A percentile compares a stretch with the other conserved stretches of the same genome.
Evolutionary conservation across 768 basidiomycete species (phyloP).

Genomic region (Podaxis sp.): DNA sequence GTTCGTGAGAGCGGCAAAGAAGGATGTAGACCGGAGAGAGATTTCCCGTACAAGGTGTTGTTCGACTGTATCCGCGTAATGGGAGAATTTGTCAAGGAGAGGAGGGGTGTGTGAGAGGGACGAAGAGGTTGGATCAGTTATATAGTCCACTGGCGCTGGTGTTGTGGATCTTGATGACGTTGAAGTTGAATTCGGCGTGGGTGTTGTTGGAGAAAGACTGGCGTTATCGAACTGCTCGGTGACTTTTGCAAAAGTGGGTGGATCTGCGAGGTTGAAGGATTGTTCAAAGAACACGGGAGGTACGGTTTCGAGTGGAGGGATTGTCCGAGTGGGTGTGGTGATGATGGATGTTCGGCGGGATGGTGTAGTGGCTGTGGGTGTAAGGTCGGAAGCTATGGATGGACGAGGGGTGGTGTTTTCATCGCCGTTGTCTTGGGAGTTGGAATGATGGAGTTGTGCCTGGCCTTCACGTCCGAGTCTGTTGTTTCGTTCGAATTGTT

Average conservation of each 20-base stretch:
- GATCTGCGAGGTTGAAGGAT: conserved; percentile 79
- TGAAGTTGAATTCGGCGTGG: conserved; percentile 21
- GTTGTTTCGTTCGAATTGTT: conserved; percentile 56
- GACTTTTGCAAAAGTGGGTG: conserved; percentile 72
- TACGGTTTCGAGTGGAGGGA: conserved; percentile 74
- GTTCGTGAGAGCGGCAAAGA: conserved; percentile 95
- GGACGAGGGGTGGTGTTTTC: conserved; percentile 20
- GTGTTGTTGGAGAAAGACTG: conserved; percentile 1
- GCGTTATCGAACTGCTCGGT: conserved; percentile 49
- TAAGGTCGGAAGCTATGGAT: conserved; percentile 12
- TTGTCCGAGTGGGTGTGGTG: conserved; percentile 32
- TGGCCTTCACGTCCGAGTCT: conserved; percentile 37
- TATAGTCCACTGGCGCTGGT: conserved; percentile 24
- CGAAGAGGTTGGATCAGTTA: conserved; percentile 47
- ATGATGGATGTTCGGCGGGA: conserved; percentile 18
- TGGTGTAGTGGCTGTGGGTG: conserved; percentile 20
- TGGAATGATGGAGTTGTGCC: conserved; percentile 33
- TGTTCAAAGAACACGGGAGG: conserved; percentile 80
- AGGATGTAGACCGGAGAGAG: conserved; percentile 83
- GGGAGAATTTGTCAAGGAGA: conserved; percentile 85
- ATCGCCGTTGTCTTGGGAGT: conserved; percentile 16
- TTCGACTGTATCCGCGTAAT: conserved; percentile 91
- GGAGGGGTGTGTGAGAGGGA: conserved; percentile 66
- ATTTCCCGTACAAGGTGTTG: conserved; percentile 94
- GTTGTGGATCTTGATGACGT: conserved; percentile 10